Conservation (phyloP, 345 rosid species). For the Salix koriyanagi region DNA sequence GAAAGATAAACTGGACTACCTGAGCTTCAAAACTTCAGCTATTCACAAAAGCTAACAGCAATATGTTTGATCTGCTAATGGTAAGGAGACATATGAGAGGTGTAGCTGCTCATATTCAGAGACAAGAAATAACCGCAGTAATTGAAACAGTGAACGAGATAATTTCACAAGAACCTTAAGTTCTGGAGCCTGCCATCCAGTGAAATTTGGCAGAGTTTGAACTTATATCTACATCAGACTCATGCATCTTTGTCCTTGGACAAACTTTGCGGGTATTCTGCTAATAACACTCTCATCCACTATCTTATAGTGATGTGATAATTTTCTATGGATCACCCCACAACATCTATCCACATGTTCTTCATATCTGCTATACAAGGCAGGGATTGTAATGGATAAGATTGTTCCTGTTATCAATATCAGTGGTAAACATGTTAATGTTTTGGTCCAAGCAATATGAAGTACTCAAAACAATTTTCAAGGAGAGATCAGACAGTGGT, state of each 20-base stretch:
- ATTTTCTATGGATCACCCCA: conserved; percentile 55
- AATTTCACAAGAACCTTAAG: not conserved
- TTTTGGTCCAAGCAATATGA: not conserved
- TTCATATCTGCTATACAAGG: conserved; percentile 65
- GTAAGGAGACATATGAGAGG: not conserved
- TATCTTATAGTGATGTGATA: conserved; percentile 68
- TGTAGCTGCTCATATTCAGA: not conserved
- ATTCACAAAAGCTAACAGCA: not conserved
- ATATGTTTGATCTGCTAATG: not conserved
- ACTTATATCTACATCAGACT: conserved; percentile 2
- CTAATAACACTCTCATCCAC: conserved; percentile 70
- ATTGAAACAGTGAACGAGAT: not conserved
- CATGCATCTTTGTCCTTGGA: conserved; percentile 62
- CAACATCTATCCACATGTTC: conserved; percentile 64
- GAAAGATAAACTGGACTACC: not conserved
- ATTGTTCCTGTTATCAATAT: conserved; percentile 57
- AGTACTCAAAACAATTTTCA: not conserved
- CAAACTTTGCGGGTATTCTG: conserved; percentile 62
- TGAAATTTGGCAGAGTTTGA: not conserved
- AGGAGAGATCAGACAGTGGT: not conserved
- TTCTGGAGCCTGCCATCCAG: not conserved
- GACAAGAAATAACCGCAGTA: not conserved
- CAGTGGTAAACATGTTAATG: conserved; percentile 6
- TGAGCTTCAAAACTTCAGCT: not conserved
- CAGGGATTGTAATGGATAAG: conserved; percentile 73